Conservation (phyloP, 768 basidiomycete genomes). For the Leccinum ochraceum region DNA sequence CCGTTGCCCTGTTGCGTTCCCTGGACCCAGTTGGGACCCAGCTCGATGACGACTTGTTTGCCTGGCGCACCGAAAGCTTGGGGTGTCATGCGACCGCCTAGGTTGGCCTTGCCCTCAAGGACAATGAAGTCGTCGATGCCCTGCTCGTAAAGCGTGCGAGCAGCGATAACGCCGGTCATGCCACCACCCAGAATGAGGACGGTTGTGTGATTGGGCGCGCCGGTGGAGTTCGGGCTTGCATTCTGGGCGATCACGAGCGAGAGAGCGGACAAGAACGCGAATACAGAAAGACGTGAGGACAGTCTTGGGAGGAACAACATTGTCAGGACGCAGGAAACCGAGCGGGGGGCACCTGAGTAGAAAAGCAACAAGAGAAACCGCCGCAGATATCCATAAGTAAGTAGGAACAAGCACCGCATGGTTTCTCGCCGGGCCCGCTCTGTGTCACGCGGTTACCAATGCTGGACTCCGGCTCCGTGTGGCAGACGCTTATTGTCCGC, state of each 20-base stretch:
- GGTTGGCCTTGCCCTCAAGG: slow-evolving; percentile 57
- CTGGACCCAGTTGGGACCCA: slow-evolving; percentile 64
- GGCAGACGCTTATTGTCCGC: neutral
- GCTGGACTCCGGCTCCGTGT: neutral
- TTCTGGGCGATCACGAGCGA: slow-evolving; percentile 8
- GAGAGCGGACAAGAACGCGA: slow-evolving; percentile 6
- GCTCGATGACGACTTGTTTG: slow-evolving; percentile 48
- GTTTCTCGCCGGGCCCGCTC: neutral
- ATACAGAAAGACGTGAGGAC: neutral
- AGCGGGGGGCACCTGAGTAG: neutral
- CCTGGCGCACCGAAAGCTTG: slow-evolving; percentile 42
- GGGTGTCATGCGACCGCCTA: slow-evolving; percentile 63
- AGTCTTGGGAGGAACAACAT: slow-evolving; percentile 10
- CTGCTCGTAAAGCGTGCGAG: slow-evolving; percentile 53
- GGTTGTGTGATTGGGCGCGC: slow-evolving; percentile 21
- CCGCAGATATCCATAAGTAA: neutral
- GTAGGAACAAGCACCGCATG: neutral
- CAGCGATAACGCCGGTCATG: slow-evolving; percentile 65
- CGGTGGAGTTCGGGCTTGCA: neutral
- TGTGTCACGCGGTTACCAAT: neutral
- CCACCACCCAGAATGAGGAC: slow-evolving; percentile 69
- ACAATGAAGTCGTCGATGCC: slow-evolving; percentile 59
- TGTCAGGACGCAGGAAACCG: slow-evolving; percentile 4
- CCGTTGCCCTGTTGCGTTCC: slow-evolving; percentile 50
- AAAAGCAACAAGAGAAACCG: neutral